Base-by-base conservation (phyloP, 2,329 filamentous ascomycete genomes). In the Fusarium pseudoanthophilum region DNA sequence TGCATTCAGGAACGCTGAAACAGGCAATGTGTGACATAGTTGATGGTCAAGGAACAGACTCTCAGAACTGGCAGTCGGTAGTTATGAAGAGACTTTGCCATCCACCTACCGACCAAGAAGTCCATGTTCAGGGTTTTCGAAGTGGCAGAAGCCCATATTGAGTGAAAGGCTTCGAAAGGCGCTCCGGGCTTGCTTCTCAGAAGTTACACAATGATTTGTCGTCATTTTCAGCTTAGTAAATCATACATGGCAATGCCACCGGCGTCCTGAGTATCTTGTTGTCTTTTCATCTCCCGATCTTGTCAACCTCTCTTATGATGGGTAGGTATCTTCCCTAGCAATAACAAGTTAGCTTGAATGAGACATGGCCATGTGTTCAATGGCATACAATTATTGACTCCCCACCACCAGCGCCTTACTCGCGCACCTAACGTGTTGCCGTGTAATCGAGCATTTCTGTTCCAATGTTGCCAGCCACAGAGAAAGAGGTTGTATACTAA, bases 351-450 rank as follows among this genome's bases (percentile, higher is more conserved):
- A 69, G 67, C 30, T 60, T 18, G n/a, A 39, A 34, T 6, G 16
- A 30, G 24, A 11, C 13, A 40, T 28, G 24, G 20, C 13, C 10
- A n/a, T 36, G 24, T 6, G 26, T 53, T 28, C 16, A 7, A 20
- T 30, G 24, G 40, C 55, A 39, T 60, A 70, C 67, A 98, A 78
- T 97, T 94, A 80, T 98, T 98, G 24, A 97, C 93, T 28, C 89
- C 90, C 85, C 94, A 98, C 95, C 96, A 99, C 96, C 95, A 98
- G 74, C 95, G 87, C 77, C 96, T 88, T 55, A 96, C 84, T 75
- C 89, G 90, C 11, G 93, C 94, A 28, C 96, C 96, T 21, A 93
- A 84, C 32, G 90, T 91, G 76, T 90, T 90, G 14, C 96, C 96
- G 71, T 90, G 91, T 74, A 97, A 87, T 79, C 91, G 91, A 20